Conservation (phyloP, 495 filamentous ascomycete genomes). For the Talaromyces adpressus region DNA sequence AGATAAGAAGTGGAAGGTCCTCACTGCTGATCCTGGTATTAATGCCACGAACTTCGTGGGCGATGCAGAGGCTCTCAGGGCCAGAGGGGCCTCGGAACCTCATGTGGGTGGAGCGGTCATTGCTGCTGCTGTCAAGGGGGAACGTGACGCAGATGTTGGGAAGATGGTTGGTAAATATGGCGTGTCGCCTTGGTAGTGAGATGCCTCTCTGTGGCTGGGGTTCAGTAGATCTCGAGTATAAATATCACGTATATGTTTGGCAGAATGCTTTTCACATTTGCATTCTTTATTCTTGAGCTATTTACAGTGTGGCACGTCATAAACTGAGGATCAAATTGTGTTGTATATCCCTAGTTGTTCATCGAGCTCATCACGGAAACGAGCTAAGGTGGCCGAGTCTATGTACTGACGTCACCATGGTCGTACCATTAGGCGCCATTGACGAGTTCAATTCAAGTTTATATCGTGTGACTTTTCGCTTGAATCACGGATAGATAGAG, state of each 20-base stretch:
- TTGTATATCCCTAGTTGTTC: neutral
- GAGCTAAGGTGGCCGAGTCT: neutral
- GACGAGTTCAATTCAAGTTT: neutral
- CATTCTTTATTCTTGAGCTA: neutral
- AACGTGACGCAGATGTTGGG: conserved; percentile 22
- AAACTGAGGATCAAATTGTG: neutral
- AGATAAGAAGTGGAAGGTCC: conserved; percentile 12
- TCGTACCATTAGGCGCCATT: neutral
- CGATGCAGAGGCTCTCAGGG: conserved; percentile 16
- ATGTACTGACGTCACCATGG: neutral
- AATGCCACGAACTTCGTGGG: conserved; percentile 16
- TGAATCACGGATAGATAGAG: neutral
- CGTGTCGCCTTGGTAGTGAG: conserved; percentile 15
- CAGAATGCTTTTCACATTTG: neutral
- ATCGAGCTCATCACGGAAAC: neutral
- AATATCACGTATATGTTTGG: too few species aligned
- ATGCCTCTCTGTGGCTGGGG: neutral
- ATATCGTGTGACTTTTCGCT: neutral
- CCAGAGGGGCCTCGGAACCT: conserved; percentile 19
- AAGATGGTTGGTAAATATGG: conserved; percentile 20
- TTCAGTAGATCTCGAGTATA: neutral
- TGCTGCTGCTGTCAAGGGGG: conserved; percentile 21
- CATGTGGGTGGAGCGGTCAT: conserved; percentile 19
- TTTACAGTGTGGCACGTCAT: neutral
- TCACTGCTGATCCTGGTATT: conserved; percentile 16